Conservation (phyloP, 164 flowering plant genomes). For the Vitis rotundifolia region DNA sequence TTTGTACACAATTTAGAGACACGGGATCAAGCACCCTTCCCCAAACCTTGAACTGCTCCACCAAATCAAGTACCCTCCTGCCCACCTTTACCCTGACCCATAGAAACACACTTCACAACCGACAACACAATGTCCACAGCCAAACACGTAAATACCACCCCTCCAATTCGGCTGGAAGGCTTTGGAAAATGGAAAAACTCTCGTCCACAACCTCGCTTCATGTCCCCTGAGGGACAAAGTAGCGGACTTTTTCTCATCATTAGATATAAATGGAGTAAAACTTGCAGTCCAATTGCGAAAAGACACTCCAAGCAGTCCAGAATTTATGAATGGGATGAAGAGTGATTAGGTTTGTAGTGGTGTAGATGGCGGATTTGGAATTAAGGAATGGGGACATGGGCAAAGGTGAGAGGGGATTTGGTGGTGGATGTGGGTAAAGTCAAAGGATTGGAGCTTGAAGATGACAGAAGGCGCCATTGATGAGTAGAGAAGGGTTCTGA, state of each 20-base stretch:
- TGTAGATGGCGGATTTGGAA: slow-evolving; percentile 15
- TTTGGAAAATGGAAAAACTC: slow-evolving; percentile 48
- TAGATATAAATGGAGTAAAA: slow-evolving; percentile 48
- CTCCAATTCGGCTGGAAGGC: slow-evolving; percentile 28
- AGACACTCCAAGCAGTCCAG: slow-evolving; percentile 51
- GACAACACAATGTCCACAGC: slow-evolving; percentile 54
- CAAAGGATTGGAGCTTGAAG: slow-evolving; percentile 40
- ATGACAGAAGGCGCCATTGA: slow-evolving; percentile 21
- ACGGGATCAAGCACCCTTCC: slow-evolving; percentile 36
- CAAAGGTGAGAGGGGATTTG: slow-evolving; percentile 33
- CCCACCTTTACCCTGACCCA: slow-evolving; percentile 42
- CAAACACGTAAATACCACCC: slow-evolving; percentile 33
- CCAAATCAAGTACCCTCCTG: slow-evolving; percentile 43
- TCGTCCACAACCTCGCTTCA: slow-evolving; percentile 51
- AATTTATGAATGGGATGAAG: background rate
- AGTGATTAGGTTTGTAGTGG: slow-evolving; percentile 17
- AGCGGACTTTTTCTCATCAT: slow-evolving; percentile 49
- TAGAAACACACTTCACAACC: slow-evolving; percentile 46
- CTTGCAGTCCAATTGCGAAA: slow-evolving; percentile 50
- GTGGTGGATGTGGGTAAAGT: slow-evolving; percentile 23
- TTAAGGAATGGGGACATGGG: slow-evolving; percentile 21
- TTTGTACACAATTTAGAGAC: background rate
- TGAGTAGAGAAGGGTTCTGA: background rate
- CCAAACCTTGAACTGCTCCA: slow-evolving; percentile 60
- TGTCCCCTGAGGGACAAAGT: slow-evolving; percentile 48